A percentile compares a stretch with the other conserved stretches of the same genome.
Evolutionary conservation across 2,329 filamentous ascomycete genomes (phyloP).

Genomic region (Madurella mycetomatis): DNA sequence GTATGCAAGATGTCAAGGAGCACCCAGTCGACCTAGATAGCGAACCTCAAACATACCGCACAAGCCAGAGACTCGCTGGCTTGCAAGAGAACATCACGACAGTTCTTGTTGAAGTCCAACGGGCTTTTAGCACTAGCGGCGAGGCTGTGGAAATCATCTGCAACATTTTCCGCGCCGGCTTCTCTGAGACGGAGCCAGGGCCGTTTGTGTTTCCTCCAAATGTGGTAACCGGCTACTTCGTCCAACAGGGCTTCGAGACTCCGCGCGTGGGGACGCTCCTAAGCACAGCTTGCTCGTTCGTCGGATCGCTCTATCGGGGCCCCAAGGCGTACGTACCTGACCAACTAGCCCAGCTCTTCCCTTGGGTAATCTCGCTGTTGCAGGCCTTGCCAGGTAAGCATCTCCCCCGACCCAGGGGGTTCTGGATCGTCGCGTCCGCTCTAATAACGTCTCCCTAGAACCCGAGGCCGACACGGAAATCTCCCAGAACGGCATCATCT

Average conservation of each 20-base stretch:
- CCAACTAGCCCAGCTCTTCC: conserved; percentile 50
- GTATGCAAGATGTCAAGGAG: conserved; percentile 65
- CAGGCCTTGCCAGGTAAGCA: conserved; percentile 55
- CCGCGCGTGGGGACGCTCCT: conserved; percentile 66
- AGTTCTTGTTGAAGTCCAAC: conserved; percentile 45
- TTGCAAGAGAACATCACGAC: conserved; percentile 46
- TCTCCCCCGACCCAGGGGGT: neutral
- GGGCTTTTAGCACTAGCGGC: conserved; percentile 52
- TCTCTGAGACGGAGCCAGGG: conserved; percentile 68
- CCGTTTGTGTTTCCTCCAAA: conserved; percentile 70
- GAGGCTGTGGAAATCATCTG: conserved; percentile 71
- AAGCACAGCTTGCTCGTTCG: conserved; percentile 66
- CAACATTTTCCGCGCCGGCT: conserved; percentile 66
- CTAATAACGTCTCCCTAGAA: conserved; percentile 32
- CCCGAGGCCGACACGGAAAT: conserved; percentile 66
- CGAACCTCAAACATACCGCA: conserved; percentile 21
- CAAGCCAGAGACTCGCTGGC: conserved; percentile 25
- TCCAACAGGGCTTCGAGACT: conserved; percentile 53
- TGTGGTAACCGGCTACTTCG: conserved; percentile 63
- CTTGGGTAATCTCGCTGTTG: conserved; percentile 60
- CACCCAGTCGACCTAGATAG: conserved; percentile 63
- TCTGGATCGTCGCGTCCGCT: neutral
- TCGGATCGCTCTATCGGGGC: conserved; percentile 53
- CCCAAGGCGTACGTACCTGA: conserved; percentile 40
- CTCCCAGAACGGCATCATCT: conserved; percentile 68